A percentile compares a stretch with the other conserved stretches of the same genome.
Evolutionary conservation across 2,329 filamentous ascomycete genomes (phyloP).

Genomic region (Cytospora mali): DNA sequence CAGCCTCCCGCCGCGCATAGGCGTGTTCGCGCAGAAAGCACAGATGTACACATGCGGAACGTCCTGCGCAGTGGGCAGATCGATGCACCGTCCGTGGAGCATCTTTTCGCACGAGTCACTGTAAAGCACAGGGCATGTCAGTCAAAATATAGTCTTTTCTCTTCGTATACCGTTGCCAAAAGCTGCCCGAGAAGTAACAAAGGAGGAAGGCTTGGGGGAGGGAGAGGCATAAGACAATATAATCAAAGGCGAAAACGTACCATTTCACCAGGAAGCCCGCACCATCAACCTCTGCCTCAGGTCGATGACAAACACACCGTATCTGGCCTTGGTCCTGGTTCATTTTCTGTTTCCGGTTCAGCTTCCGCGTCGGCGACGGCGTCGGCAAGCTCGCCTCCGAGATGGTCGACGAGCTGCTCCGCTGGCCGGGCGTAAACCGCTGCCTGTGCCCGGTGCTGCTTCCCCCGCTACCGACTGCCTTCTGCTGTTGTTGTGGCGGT

Average conservation of each 20-base stretch:
- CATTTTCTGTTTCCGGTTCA: too few relatives aligned
- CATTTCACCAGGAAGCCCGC: constrained; percentile 65
- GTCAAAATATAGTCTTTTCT: too few relatives aligned
- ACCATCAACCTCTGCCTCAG: constrained; percentile 46
- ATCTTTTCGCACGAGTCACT: constrained; percentile 68
- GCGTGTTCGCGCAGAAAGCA: constrained; percentile 63
- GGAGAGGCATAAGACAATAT: background rate
- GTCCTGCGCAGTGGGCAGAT: constrained; percentile 52
- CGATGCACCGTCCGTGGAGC: constrained; percentile 66
- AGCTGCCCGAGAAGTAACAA: background rate
- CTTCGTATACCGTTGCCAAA: too few relatives aligned
- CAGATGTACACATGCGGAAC: constrained; percentile 66
- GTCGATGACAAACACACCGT: constrained; percentile 59
- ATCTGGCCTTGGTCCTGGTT: constrained; percentile 48
- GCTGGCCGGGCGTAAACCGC: constrained; percentile 38
- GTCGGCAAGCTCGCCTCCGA: constrained; percentile 56
- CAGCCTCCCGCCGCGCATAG: constrained; percentile 52
- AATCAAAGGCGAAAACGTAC: constrained; percentile 44
- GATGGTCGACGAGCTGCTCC: constrained; percentile 41
- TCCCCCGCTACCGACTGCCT: constrained; percentile 28
- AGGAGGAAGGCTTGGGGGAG: too few relatives aligned
- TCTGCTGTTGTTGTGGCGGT: constrained; percentile 1
- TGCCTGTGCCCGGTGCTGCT: constrained; percentile 42
- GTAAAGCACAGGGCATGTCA: constrained; percentile 17
- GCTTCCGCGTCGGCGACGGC: constrained; percentile 40